Percentiles rank a stretch among this genome's conserved stretches.
These are phyloP conservation scores for Trametes versicolor DNA, from an alignment of 1,284 basidiomycete genomes.

Conservation along the genomic window DNA sequence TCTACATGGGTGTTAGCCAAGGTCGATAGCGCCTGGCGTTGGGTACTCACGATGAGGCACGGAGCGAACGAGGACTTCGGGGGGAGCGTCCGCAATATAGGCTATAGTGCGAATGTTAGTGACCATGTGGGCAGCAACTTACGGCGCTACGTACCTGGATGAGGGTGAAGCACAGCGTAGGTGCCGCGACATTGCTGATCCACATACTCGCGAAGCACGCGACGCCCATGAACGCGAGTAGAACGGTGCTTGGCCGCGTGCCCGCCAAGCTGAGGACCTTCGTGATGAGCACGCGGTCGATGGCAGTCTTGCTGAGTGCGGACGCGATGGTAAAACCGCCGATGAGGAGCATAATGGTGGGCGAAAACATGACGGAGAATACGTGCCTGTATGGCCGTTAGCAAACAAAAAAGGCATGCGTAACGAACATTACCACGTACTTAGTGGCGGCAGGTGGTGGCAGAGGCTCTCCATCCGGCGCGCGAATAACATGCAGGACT, in stretches of 20 bases:
- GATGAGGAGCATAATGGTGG: slow-evolving; percentile 97
- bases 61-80: slow-evolving; percentile 89
- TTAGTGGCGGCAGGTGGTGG: slow-evolving; percentile 82
- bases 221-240: slow-evolving; percentile 96
- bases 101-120: slow-evolving; percentile 56
- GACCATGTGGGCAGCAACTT: neutral
- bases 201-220: slow-evolving; percentile 99
- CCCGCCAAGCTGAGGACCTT: slow-evolving; percentile 92
- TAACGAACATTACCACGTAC: slow-evolving; percentile 54
- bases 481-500: slow-evolving; percentile 84
- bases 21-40: neutral
- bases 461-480: slow-evolving; percentile 64
- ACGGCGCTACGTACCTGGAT: slow-evolving; percentile 73
- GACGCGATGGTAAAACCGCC: slow-evolving; percentile 99
- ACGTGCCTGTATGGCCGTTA: slow-evolving; percentile 60
- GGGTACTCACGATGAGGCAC: slow-evolving; percentile 82
- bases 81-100: slow-evolving; percentile 93
- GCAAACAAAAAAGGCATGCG: neutral
- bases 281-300: slow-evolving; percentile 96
- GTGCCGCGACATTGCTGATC: slow-evolving; percentile 99
- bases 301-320: slow-evolving; percentile 96
- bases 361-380: slow-evolving; percentile 85
- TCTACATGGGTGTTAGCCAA: slow-evolving; percentile 52
- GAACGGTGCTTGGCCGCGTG: slow-evolving; percentile 84
- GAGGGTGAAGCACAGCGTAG: slow-evolving; percentile 97